Conservation (phyloP, 139 green algal genomes). For the Spirogloea muscicola region DNA sequence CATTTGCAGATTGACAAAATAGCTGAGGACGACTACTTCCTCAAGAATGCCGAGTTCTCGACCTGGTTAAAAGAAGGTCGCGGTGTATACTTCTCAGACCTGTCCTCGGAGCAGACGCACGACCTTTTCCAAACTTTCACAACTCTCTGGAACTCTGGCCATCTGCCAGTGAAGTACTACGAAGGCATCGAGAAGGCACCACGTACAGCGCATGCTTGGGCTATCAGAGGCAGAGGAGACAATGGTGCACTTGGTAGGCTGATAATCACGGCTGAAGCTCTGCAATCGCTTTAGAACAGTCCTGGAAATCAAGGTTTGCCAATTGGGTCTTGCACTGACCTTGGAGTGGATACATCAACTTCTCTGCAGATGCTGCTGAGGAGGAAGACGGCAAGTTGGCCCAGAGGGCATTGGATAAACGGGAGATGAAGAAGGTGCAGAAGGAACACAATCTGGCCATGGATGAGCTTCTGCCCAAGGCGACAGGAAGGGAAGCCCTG, state of each 20-base stretch:
- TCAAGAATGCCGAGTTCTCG: constrained; percentile 33
- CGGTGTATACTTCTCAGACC: constrained; percentile 32
- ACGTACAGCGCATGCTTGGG: constrained; percentile 19
- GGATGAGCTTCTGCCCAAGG: constrained; percentile 43
- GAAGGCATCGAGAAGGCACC: constrained; percentile 21
- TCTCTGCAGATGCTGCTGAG: background rate
- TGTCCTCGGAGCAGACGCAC: constrained; percentile 35
- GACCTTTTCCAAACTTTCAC: constrained; percentile 29
- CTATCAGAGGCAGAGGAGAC: background rate
- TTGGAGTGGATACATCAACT: too few species aligned
- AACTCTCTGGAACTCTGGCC: constrained; percentile 16
- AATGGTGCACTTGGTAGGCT: background rate
- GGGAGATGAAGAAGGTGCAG: constrained; percentile 36
- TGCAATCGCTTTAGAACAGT: background rate
- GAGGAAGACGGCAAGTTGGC: constrained; percentile 26
- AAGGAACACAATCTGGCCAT: constrained; percentile 31
- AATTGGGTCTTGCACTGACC: background rate
- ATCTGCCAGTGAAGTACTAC: constrained; percentile 35
- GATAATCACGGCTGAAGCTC: background rate
- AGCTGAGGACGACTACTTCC: constrained; percentile 37
- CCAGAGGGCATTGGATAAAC: constrained; percentile 1
- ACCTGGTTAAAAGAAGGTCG: constrained; percentile 17
- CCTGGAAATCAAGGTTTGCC: background rate
- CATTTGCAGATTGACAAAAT: constrained; percentile 15
- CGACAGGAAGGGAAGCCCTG: constrained; percentile 37